Evolutionary conservation across 2,329 filamentous ascomycete genomes (phyloP).

Genomic region (Aspergillus thermomutatus): DNA sequence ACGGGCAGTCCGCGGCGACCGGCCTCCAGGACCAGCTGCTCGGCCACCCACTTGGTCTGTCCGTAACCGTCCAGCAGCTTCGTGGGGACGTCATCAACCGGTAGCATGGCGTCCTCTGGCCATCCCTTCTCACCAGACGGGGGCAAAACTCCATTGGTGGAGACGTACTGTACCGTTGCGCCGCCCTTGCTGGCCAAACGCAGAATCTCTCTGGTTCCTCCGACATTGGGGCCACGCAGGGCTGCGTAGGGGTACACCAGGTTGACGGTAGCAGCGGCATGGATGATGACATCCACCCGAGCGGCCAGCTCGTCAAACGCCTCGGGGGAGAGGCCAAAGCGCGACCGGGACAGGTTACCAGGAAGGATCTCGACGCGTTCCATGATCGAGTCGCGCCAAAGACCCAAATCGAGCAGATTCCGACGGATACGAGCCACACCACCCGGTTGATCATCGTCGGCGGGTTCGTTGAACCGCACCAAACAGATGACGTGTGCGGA

Average conservation of each 20-base stretch:
- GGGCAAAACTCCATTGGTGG: conserved; percentile 75
- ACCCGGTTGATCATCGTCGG: conserved; percentile 60
- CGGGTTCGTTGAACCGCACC: conserved; percentile 68
- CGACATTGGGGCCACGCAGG: conserved; percentile 69
- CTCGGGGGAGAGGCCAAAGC: conserved; percentile 64
- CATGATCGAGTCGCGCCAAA: conserved; percentile 74
- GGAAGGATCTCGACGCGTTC: conserved; percentile 74
- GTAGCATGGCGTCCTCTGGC: conserved; percentile 66
- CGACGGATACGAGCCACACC: conserved; percentile 70
- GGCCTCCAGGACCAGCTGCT: conserved; percentile 69
- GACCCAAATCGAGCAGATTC: conserved; percentile 72
- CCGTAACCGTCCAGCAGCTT: conserved; percentile 72
- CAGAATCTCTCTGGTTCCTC: conserved; percentile 73
- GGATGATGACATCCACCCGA: conserved; percentile 69
- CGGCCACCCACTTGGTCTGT: conserved; percentile 78
- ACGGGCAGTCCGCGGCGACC: conserved; percentile 66
- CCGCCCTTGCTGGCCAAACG: conserved; percentile 65
- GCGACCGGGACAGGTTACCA: conserved; percentile 66
- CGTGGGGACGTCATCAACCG: conserved; percentile 64
- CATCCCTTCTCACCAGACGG: conserved; percentile 63
- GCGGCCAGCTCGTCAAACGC: conserved; percentile 63
- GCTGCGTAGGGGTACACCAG: conserved; percentile 79
- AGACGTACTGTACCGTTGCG: conserved; percentile 73
- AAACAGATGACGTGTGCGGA: conserved; percentile 68
- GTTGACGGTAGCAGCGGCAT: conserved; percentile 75